phyloP scores from a whole-genome alignment of 2,329 filamentous ascomycete species.

The Hypoxylon sp. region DNA sequence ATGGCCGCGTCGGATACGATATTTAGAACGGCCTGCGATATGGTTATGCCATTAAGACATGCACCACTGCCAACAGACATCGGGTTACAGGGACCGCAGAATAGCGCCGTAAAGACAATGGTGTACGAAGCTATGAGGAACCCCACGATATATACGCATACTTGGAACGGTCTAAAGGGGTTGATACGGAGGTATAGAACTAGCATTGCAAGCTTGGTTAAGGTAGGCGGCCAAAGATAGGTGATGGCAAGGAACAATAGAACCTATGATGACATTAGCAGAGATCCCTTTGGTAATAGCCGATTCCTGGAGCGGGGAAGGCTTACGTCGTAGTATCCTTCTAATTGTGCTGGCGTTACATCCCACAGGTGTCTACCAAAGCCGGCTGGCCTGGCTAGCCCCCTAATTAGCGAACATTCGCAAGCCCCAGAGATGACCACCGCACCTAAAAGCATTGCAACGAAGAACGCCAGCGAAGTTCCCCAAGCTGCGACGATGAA shows the following conservation, averaged over 20 bases:
- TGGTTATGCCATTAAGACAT: slow-evolving; percentile 14
- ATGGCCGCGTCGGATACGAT: slow-evolving; percentile 20
- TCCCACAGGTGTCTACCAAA: slow-evolving; percentile 27
- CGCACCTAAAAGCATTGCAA: slow-evolving; percentile 11
- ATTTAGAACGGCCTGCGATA: slow-evolving; percentile 25
- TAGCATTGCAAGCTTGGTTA: slow-evolving; percentile 21
- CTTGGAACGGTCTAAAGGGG: slow-evolving; percentile 14
- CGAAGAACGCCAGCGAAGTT: slow-evolving; percentile 5
- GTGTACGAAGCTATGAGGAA: slow-evolving; percentile 17
- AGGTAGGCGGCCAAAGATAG: slow-evolving; percentile 20
- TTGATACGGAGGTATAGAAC: slow-evolving; percentile 23
- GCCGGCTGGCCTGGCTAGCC: slow-evolving; percentile 12
- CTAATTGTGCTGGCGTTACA: slow-evolving; percentile 13
- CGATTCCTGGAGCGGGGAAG: background rate
- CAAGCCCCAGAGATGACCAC: background rate
- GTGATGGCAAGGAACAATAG: slow-evolving; percentile 16
- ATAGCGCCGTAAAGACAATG: slow-evolving; percentile 10
- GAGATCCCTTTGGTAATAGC: background rate
- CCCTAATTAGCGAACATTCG: background rate
- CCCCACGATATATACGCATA: slow-evolving; percentile 4
- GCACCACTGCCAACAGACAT: slow-evolving; percentile 14
- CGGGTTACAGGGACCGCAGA: slow-evolving; percentile 21
- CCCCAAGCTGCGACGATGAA: slow-evolving; percentile 23
- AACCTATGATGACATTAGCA: slow-evolving; percentile 6
- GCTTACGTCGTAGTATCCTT: slow-evolving; percentile 16